A percentile compares a stretch with the other conserved stretches of the same genome.
Evolutionary conservation across 495 filamentous ascomycete species (phyloP).

Genomic region (Hypoxylon fuscum): DNA sequence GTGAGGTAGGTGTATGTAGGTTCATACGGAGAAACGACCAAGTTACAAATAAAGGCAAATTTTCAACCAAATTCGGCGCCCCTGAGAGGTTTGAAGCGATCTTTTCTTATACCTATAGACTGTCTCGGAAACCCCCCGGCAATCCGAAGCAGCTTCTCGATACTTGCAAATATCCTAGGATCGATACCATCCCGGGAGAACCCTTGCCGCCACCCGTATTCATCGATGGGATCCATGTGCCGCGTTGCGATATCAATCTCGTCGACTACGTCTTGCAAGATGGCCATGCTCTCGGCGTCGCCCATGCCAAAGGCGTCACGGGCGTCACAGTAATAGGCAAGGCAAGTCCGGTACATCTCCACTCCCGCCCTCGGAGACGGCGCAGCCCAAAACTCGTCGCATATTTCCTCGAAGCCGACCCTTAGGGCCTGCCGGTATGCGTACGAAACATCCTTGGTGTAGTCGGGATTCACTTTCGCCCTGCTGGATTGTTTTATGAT

Average conservation of each 20-base stretch:
- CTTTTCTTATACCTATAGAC: too few species aligned
- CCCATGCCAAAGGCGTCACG: conserved; percentile 26
- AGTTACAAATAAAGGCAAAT: too few species aligned
- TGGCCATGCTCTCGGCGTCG: conserved; percentile 13
- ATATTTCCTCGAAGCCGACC: conserved; percentile 23
- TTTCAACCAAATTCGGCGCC: too few species aligned
- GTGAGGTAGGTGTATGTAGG: too few species aligned
- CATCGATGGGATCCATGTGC: not conserved
- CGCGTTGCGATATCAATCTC: not conserved
- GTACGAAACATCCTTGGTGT: conserved; percentile 14
- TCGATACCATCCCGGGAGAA: conserved; percentile 44
- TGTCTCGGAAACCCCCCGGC: too few species aligned
- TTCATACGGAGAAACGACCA: too few species aligned
- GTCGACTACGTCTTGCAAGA: conserved; percentile 11
- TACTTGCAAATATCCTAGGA: not conserved
- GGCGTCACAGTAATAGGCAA: conserved; percentile 26
- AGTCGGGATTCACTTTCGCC: conserved; percentile 24
- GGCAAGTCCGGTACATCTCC: not conserved
- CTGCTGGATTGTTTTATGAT: conserved; percentile 35
- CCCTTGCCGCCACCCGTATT: not conserved
- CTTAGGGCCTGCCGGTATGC: conserved; percentile 34
- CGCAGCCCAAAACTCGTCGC: conserved; percentile 2
- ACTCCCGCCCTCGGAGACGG: not conserved
- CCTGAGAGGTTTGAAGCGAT: too few species aligned
- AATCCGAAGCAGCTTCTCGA: not conserved